Base-by-base conservation (phyloP, 129 eudicot species). In the Tanacetum coccineum region DNA sequence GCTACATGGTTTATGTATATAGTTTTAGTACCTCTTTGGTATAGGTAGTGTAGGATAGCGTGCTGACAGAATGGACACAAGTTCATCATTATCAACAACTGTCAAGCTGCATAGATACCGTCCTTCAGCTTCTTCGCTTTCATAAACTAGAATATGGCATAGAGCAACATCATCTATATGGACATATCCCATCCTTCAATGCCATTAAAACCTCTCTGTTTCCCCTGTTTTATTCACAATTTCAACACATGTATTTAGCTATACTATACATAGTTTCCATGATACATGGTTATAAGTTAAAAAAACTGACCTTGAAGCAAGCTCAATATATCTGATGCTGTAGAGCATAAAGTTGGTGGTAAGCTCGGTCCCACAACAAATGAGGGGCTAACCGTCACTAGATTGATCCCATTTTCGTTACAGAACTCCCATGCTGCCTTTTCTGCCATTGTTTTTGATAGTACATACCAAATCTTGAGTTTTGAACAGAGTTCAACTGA, bases 151-250 rank as follows among this genome's bases (percentile, higher is more conserved):
- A 60, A 92, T 92, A 74, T 92, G 96, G 62, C 87, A 79, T 44
- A 14, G 66, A 25, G 98, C 96, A n/a, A 92, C 95, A 65, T 92
- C 98, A 13, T 92, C 98, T 4, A 92, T 4, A 92, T 86, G 95
- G 30, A 92, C 86, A 61, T 86, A 88, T 71, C 98, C 96, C 98
- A 92, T 88, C 74, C 98, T 86, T 67, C 98, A 96, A 62, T 88
- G 87, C 81, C 80, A 80, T n/a, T 84, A 60, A 49, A 92, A 92
- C 65, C 78, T 92, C 28, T 74, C 65, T 15, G 84, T 84, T 54
- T 86, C 95, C 55, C 98, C 98, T 87, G 67, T 62, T 51, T 68
- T 13, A 19, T 59, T 25, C 20, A 26, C 36, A 21, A 13, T 48
- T 64, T 44, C 53, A n/a, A 20, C 49, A 5, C 13, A 9, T 52